Evolutionary conservation across 2,329 filamentous ascomycete genomes (phyloP).

Genomic region (Ilyonectria robusta): DNA sequence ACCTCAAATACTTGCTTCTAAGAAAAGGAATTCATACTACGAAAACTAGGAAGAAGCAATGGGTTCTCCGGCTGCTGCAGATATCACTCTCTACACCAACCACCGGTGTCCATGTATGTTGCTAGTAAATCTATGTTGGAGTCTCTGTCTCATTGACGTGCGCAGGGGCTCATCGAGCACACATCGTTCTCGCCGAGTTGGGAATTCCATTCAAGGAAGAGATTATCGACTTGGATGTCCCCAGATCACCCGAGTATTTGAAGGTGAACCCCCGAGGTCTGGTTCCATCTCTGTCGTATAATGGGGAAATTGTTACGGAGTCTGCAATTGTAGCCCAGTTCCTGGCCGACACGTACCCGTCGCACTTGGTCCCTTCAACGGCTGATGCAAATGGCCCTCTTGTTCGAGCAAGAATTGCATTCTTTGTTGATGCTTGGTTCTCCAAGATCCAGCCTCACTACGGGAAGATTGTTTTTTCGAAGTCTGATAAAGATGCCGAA

Average conservation of each 20-base stretch:
- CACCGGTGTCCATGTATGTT: conserved; percentile 74
- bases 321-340: conserved; percentile 82
- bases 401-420: conserved; percentile 74
- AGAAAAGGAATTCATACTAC: background rate
- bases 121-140: background rate
- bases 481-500: conserved; percentile 65
- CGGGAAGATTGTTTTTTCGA: conserved; percentile 62
- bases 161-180: conserved; percentile 79
- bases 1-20: background rate
- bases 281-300: conserved; percentile 79
- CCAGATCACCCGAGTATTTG: conserved; percentile 81
- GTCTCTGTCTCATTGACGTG: background rate
- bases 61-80: conserved; percentile 37
- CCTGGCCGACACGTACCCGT: conserved; percentile 77
- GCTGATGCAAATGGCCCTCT: conserved; percentile 69
- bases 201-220: conserved; percentile 77
- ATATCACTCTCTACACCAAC: conserved; percentile 79
- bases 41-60: conserved; percentile 20
- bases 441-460: conserved; percentile 69
- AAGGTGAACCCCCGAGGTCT: conserved; percentile 84
- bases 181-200: conserved; percentile 79
- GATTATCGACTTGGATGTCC: conserved; percentile 78
- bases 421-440: conserved; percentile 81
- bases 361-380: conserved; percentile 73
- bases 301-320: conserved; percentile 78